Evolutionary conservation across 495 filamentous ascomycete genomes (phyloP), one percentile per base, ranked within the genome.

Genomic region (Podospora pseudoanserina): DNA sequence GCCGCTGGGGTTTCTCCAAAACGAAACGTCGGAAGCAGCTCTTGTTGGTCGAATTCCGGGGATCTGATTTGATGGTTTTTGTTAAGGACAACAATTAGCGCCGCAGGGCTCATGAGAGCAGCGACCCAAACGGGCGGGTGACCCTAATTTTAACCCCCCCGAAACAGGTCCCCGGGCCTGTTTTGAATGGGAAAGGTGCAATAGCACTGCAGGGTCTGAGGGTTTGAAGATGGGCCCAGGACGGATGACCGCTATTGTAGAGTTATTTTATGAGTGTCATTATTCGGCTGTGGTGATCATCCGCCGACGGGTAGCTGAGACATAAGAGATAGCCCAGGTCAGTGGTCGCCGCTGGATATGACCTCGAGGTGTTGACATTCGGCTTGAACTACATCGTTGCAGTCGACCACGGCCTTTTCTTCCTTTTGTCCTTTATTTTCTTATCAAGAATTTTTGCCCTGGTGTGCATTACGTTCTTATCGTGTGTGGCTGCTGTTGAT

Each of bases 71-170:
- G 39, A 49, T 13, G 39, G 15, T 11, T 49, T 16, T 6, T 49
- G 5, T 49, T 2, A 49, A 62, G 60, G 54, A 68, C 20, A 18
- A 56, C 15, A 9, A 15, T 34, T n/a, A 16, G 63, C 63, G 67
- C 67, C 67, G 57, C 67, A 68, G 64, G 67, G 56, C 67, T 57
- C 2, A 26, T 7, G 20, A 20, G 39, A 49, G 39, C 39, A 28
- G 55, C 61, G 63, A 65, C 56, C 67, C 67, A 44, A 65, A 65
- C 62, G 6, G 57, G 62, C 67, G 67, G 67, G 56, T 68, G 67
- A 65, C 67, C 61, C 67, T 61, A 68, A 68, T 60, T 65, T 68
- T 68, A 68, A 63, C 63, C 55, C 62, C 62, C 56, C 66, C 67
- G 67, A 68, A 68, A 68, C 67, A 49, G 39, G 39, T 5, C 15